These are phyloP conservation scores for Bifiguratus adelaidae DNA, from an alignment of 192 early-diverging fungal species.

Conservation along the genomic window DNA sequence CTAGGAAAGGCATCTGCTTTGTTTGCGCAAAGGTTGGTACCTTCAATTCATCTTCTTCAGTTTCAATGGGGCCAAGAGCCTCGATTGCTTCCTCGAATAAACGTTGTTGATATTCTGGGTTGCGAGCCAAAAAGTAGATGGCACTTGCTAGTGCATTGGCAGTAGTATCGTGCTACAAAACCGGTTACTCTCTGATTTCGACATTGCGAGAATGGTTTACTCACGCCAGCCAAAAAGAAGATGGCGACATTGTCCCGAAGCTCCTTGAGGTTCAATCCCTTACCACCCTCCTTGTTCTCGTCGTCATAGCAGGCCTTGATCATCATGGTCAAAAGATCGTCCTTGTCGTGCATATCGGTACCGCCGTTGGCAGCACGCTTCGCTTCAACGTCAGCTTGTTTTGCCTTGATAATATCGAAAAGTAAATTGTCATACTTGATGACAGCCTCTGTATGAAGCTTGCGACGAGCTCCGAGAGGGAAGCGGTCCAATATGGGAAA, in stretches of 20 bases:
- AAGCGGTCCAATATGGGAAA: background rate
- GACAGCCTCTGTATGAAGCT: background rate
- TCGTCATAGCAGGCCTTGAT: background rate
- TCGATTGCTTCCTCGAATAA: background rate
- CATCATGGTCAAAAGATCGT: background rate
- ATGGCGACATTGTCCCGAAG: slow-evolving; percentile 34
- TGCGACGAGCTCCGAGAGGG: background rate
- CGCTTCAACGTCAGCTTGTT: background rate
- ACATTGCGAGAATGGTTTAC: slow-evolving; percentile 2
- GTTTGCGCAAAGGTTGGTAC: slow-evolving; percentile 4
- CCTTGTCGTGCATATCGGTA: too few species aligned
- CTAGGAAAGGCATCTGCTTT: background rate
- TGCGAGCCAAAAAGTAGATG: slow-evolving; percentile 33
- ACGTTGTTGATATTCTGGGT: slow-evolving; percentile 6
- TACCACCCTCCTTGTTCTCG: background rate
- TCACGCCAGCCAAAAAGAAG: slow-evolving; percentile 41
- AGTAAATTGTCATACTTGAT: background rate
- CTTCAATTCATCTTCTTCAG: background rate
- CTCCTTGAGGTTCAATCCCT: background rate
- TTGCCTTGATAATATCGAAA: background rate
- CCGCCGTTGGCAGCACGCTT: too few species aligned
- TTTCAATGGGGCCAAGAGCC: background rate
- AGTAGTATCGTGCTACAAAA: slow-evolving; percentile 13
- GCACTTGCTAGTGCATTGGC: slow-evolving; percentile 21
- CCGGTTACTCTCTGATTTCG: background rate